Percentiles rank a stretch among this genome's conserved stretches.
phyloP scores from a whole-genome alignment of 208 protist genomes.

The Blastocrithidia nonstop region DNA sequence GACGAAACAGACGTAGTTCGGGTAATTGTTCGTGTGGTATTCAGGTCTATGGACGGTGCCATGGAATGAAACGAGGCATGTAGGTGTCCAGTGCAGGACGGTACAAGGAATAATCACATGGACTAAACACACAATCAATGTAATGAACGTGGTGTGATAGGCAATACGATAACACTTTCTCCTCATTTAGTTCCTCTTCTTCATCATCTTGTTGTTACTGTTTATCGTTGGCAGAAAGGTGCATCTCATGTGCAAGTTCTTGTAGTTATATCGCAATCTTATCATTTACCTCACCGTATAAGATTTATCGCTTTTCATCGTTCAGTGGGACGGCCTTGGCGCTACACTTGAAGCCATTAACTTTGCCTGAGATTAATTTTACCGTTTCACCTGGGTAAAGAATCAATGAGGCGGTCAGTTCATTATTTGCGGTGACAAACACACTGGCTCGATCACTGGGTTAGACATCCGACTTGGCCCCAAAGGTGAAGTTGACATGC shows the following conservation, averaged over 20 bases:
- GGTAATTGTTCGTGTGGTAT: constrained; percentile 36
- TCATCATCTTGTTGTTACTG: neutral
- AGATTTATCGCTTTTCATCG: constrained; percentile 26
- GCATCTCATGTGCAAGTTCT: constrained; percentile 22
- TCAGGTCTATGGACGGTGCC: constrained; percentile 36
- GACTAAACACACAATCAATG: constrained; percentile 47
- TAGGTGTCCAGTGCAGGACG: constrained; percentile 42
- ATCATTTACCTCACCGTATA: constrained; percentile 28
- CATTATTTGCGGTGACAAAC: constrained; percentile 34
- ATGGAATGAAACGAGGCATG: constrained; percentile 32
- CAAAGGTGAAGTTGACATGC: constrained; percentile 63
- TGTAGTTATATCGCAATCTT: constrained; percentile 16
- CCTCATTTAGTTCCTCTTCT: constrained; percentile 28
- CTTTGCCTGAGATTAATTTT: constrained; percentile 41
- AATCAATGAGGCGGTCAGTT: constrained; percentile 28
- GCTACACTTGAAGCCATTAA: constrained; percentile 52
- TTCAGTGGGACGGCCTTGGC: constrained; percentile 32
- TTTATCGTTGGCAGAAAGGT: too few relatives aligned
- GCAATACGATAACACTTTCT: constrained; percentile 38
- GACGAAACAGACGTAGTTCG: constrained; percentile 57
- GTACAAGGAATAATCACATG: constrained; percentile 52
- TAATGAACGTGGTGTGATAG: constrained; percentile 28
- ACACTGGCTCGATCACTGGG: constrained; percentile 37
- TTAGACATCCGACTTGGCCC: constrained; percentile 38
- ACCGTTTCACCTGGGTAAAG: constrained; percentile 56